Evolutionary conservation across 352 stramenopile genomes (phyloP), one percentile per base, ranked within the genome.

Genomic region (Peronosclerospora sorghi): DNA sequence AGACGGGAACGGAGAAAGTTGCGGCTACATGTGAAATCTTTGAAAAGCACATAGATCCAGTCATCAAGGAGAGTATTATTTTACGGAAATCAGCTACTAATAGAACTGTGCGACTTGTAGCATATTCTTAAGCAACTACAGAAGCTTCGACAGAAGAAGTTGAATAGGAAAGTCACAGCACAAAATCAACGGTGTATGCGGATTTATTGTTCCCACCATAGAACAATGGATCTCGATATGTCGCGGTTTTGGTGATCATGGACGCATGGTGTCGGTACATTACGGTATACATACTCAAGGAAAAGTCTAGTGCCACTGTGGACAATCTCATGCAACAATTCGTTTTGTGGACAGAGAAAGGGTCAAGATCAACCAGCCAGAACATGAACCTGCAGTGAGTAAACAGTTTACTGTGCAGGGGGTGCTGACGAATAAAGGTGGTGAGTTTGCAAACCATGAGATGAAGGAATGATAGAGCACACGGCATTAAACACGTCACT

Each of bases 111-210:
- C n/a, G 32, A 34, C 20, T 29, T 30, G 3, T 51, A 27, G 2
- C 27, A 51, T 5, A 5, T 51, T 13, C 6, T 34, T 12, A 51
- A 51, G 26, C 44, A 51, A 10, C n/a, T n/a, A n/a, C n/a, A n/a
- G n/a, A n/a, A n/a, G n/a, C n/a, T n/a, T 41, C 34, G 7, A 20
- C 12, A n/a, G n/a, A 1, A 43, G 20, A 13, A 29, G 5, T 20
- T 43, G 3, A 24, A 48, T 17, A 35, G 45, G 1, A 20, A 8
- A 5, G 32, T 45, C 21, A 23, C 27, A 10, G 14, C 18, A 10
- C 35, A 27, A 24, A 52, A 26, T 26, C 21, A 6, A 7, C 21
- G 2, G 37, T 46, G 21, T 54, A 30, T 12, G 32, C 30, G 5
- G 37, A 54, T 18, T 26, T 47, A 15, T 18, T 54, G 0, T 36